Evolutionary conservation across 768 basidiomycete species (phyloP).

Genomic region (Russula compacta): DNA sequence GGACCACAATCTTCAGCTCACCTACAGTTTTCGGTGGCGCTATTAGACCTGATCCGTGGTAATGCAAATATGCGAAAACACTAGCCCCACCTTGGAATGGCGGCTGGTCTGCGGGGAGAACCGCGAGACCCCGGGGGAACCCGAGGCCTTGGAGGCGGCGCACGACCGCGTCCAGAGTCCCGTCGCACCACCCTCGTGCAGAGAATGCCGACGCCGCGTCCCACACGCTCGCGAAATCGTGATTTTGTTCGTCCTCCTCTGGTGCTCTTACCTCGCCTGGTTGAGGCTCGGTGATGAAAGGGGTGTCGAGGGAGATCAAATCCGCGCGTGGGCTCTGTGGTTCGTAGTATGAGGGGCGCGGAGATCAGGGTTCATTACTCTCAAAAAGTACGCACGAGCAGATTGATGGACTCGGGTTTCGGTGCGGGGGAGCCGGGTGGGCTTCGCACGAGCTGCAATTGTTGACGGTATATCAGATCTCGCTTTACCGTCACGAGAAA

Average conservation of each 20-base stretch:
- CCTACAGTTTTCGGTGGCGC: constrained; percentile 31
- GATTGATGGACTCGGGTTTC: neutral
- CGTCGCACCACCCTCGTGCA: constrained; percentile 62
- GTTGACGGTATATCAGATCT: neutral
- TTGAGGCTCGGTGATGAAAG: constrained; percentile 45
- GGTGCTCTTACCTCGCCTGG: neutral
- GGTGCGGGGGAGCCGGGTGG: constrained; percentile 5
- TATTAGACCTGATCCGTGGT: neutral
- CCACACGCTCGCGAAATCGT: constrained; percentile 55
- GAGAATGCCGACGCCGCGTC: constrained; percentile 35
- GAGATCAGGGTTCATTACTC: neutral
- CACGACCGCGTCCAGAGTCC: constrained; percentile 44
- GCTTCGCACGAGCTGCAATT: neutral
- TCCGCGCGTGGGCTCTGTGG: constrained; percentile 37
- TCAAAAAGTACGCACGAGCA: neutral
- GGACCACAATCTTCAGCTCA: constrained; percentile 53
- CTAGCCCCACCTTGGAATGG: constrained; percentile 50
- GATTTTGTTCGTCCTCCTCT: constrained; percentile 17
- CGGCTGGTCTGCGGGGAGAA: constrained; percentile 43
- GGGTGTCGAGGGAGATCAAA: constrained; percentile 68
- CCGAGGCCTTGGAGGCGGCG: constrained; percentile 44
- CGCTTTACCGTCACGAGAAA: neutral
- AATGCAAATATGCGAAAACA: neutral
- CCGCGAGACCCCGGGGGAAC: constrained; percentile 30
- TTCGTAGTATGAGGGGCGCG: neutral